Conservation (phyloP, 2,329 filamentous ascomycete species). For the Endothia cerciana region DNA sequence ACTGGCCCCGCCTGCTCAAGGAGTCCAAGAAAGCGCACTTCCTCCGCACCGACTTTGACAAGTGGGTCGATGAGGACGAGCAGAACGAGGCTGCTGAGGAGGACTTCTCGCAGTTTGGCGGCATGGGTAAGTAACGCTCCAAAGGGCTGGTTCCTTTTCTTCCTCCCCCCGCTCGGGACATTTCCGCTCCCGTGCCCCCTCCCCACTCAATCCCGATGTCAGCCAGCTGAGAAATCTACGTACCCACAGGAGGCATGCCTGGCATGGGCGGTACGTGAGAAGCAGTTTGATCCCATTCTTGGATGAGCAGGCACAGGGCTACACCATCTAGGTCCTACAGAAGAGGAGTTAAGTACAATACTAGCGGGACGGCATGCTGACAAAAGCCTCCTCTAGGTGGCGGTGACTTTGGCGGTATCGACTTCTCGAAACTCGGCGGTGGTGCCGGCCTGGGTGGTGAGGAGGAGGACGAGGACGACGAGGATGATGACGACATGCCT, state of each 20-base stretch:
- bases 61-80: constrained; percentile 99
- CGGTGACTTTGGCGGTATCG: constrained; percentile 76
- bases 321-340: neutral
- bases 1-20: constrained; percentile 95
- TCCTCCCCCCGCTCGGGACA: neutral
- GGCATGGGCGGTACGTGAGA: constrained; percentile 54
- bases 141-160: constrained; percentile 14
- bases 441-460: constrained; percentile 56
- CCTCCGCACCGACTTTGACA: constrained; percentile 98
- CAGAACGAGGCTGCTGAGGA: constrained; percentile 88
- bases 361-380: constrained; percentile 13
- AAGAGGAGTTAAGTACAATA: neutral
- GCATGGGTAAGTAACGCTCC: constrained; percentile 58
- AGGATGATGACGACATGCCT: constrained; percentile 84
- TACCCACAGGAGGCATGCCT: constrained; percentile 54
- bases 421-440: constrained; percentile 88
- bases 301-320: neutral
- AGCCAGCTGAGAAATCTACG: constrained; percentile 31
- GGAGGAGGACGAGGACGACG: constrained; percentile 54
- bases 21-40: constrained; percentile 88
- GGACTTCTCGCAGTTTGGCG: constrained; percentile 70
- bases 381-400: constrained; percentile 16
- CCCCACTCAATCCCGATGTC: neutral
- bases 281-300: neutral
- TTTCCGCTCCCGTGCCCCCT: constrained; percentile 11